Conservation (phyloP, 768 basidiomycete species). For the Exidia glandulosa region DNA sequence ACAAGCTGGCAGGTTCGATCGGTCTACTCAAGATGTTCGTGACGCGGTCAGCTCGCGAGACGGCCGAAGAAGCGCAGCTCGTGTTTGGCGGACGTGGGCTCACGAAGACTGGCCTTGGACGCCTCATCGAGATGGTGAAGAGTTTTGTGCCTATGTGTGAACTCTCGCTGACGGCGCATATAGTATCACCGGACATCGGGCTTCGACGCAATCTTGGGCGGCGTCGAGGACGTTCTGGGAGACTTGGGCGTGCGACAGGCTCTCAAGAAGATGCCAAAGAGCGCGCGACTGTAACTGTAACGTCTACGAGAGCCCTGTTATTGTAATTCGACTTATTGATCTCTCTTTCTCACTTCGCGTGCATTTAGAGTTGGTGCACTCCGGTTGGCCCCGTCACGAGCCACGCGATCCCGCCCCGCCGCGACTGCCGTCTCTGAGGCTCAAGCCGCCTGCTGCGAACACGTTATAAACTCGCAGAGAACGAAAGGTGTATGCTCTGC, state of each 20-base stretch:
- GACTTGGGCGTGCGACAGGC: constrained; percentile 68
- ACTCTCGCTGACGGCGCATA: constrained; percentile 12
- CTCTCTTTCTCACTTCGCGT: background rate
- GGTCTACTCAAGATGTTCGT: constrained; percentile 80
- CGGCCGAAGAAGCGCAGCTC: constrained; percentile 66
- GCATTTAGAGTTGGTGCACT: constrained; percentile 30
- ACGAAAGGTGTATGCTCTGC: background rate
- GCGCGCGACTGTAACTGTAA: constrained; percentile 30
- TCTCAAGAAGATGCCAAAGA: constrained; percentile 55
- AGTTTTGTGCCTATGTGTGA: background rate
- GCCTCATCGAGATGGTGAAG: constrained; percentile 62
- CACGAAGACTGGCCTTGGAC: constrained; percentile 82
- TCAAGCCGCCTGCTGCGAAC: background rate
- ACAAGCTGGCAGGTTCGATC: constrained; percentile 79
- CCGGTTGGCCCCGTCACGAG: constrained; percentile 31
- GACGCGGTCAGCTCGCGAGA: constrained; percentile 33
- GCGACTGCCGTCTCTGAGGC: background rate
- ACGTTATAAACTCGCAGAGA: background rate
- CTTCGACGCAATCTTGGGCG: constrained; percentile 47
- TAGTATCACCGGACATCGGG: constrained; percentile 6
- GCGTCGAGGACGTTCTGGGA: constrained; percentile 63
- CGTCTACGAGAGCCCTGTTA: background rate
- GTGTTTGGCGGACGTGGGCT: constrained; percentile 86
- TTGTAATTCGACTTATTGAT: background rate
- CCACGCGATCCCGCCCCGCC: background rate